phyloP scores from a whole-genome alignment of 768 basidiomycete species.

The Epithele typhae region DNA sequence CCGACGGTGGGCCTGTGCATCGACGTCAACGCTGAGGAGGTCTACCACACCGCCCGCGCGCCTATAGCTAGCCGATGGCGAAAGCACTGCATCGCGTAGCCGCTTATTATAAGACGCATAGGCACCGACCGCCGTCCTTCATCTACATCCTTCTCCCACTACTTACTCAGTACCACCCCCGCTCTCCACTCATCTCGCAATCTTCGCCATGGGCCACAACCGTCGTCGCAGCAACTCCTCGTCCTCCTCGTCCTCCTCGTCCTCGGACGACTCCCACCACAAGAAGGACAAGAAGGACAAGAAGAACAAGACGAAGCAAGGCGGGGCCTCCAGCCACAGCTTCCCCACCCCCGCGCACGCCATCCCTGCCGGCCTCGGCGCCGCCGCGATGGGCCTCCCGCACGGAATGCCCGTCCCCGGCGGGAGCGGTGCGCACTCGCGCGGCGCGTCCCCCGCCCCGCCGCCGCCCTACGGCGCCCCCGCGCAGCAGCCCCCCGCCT shows the following conservation, averaged over 20 bases:
- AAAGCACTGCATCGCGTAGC: no score
- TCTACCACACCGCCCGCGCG: no score
- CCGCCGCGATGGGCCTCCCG: constrained; percentile 3
- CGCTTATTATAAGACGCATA: no score
- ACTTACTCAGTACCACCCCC: not conserved
- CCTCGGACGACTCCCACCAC: constrained; percentile 19
- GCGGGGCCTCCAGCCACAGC: not conserved
- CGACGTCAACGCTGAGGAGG: no score
- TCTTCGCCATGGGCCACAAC: constrained; percentile 10
- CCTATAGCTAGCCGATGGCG: no score
- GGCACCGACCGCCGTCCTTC: not conserved
- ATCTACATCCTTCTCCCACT: not conserved
- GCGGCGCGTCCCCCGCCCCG: constrained; percentile 2
- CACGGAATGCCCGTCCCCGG: constrained; percentile 7
- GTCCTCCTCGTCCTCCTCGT: constrained; percentile 22
- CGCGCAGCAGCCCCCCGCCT: constrained; percentile 40
- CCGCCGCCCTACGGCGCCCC: not conserved
- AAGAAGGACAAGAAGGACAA: constrained; percentile 28
- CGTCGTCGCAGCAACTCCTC: constrained; percentile 19
- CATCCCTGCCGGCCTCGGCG: constrained; percentile 1
- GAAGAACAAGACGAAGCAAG: constrained; percentile 23
- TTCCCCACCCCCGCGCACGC: constrained; percentile 6
- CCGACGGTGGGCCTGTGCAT: no score
- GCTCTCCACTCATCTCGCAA: no score
- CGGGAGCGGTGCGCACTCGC: not conserved